Conservation (phyloP, 495 filamentous ascomycete species). For the Patellaria atrata region DNA sequence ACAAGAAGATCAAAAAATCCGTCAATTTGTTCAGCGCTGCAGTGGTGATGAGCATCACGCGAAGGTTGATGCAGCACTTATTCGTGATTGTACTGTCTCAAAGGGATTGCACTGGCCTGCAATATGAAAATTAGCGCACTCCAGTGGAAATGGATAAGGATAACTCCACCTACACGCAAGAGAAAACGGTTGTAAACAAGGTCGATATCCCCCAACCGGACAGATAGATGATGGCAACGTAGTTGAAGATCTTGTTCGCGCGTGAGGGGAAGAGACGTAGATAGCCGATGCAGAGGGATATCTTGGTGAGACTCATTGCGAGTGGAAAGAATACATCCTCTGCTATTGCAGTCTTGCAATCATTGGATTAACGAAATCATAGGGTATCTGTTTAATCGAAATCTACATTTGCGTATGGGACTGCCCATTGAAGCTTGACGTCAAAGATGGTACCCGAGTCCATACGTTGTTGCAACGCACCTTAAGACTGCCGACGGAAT, state of each 20-base stretch:
- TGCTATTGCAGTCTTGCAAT: slow-evolving; percentile 12
- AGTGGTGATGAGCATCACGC: slow-evolving; percentile 1
- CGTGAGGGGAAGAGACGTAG: slow-evolving; percentile 12
- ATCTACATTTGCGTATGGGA: no score
- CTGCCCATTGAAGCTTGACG: no score
- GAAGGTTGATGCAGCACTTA: neutral
- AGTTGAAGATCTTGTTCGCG: slow-evolving; percentile 13
- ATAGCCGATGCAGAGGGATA: slow-evolving; percentile 13
- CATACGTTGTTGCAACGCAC: no score
- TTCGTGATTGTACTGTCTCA: no score
- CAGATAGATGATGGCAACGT: slow-evolving; percentile 6
- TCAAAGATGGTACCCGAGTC: no score
- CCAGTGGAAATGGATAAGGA: no score
- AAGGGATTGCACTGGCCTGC: no score
- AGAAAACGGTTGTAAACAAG: slow-evolving; percentile 14
- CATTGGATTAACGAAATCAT: no score
- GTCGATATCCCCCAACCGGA: slow-evolving; percentile 6
- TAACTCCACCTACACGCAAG: no score
- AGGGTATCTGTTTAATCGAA: no score
- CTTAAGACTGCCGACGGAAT: no score
- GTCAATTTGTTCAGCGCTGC: neutral
- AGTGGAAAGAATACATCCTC: slow-evolving; percentile 11
- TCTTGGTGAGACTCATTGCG: slow-evolving; percentile 10
- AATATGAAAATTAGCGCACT: no score
- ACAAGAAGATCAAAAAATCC: neutral